Conservation (phyloP, 2,329 filamentous ascomycete species). For the Fusarium albosuccineum region DNA sequence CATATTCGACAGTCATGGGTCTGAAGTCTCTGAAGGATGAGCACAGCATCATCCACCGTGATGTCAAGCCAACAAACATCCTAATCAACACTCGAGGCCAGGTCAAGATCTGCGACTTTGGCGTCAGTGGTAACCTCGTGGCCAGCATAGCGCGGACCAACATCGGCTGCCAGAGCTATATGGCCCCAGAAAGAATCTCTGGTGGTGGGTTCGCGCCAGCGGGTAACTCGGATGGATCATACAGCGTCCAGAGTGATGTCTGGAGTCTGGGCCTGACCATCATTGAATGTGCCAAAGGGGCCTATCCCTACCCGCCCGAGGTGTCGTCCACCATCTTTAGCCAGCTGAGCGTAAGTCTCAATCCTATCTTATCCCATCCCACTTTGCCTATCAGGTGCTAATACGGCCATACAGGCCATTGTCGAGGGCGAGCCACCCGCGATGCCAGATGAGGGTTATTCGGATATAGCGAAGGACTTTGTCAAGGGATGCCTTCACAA, state of each 20-base stretch:
- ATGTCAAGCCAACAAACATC: constrained; percentile 99
- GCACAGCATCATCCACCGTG: constrained; percentile 98
- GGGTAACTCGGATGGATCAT: constrained; percentile 82
- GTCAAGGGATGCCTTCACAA: constrained; percentile 93
- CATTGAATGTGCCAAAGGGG: constrained; percentile 94
- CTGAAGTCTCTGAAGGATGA: constrained; percentile 95
- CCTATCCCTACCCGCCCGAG: constrained; percentile 96
- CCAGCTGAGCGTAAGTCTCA: constrained; percentile 85
- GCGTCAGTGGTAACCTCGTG: constrained; percentile 95
- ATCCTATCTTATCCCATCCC: background rate
- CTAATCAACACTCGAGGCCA: constrained; percentile 90
- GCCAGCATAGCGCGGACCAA: constrained; percentile 99
- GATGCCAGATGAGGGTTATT: constrained; percentile 83
- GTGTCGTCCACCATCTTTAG: constrained; percentile 99
- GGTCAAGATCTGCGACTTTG: constrained; percentile 98
- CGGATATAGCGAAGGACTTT: constrained; percentile 84
- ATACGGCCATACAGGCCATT: constrained; percentile 76
- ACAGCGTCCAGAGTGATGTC: constrained; percentile 97
- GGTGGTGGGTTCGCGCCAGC: constrained; percentile 83
- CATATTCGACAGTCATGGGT: constrained; percentile 89
- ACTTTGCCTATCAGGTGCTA: constrained; percentile 8
- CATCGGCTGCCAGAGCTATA: constrained; percentile 99
- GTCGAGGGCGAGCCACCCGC: constrained; percentile 96
- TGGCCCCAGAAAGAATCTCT: constrained; percentile 96
- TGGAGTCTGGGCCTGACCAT: constrained; percentile 96